phyloP scores from a whole-genome alignment of 169 alveolate genomes.

The Plasmodium coatneyi region DNA sequence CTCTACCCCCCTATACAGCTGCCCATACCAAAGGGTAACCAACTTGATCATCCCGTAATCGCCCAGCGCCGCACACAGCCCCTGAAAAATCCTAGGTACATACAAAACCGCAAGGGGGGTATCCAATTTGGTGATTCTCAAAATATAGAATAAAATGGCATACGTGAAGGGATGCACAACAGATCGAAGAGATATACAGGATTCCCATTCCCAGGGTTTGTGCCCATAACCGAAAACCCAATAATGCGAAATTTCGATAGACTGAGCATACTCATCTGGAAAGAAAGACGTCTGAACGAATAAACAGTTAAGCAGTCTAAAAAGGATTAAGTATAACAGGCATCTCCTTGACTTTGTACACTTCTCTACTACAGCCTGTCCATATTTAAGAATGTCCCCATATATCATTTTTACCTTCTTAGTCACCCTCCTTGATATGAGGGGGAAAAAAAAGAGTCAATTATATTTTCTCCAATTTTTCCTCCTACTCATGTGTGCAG shows the following conservation, averaged over 20 bases:
- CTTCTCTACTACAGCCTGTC: background rate
- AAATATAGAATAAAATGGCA: constrained; percentile 74
- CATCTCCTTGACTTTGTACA: background rate
- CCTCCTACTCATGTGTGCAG: background rate
- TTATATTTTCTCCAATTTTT: constrained; percentile 4
- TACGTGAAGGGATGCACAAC: constrained; percentile 81
- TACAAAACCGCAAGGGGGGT: constrained; percentile 48
- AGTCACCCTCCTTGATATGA: background rate
- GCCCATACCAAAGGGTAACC: constrained; percentile 41
- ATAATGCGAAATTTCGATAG: constrained; percentile 83
- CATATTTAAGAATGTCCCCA: background rate
- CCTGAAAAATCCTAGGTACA: constrained; percentile 80
- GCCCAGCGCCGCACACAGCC: constrained; percentile 78
- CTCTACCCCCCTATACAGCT: background rate
- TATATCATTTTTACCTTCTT: background rate
- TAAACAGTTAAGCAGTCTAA: constrained; percentile 76
- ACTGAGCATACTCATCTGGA: constrained; percentile 89
- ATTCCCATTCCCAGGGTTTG: constrained; percentile 89
- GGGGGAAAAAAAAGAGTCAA: background rate
- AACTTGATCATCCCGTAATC: constrained; percentile 77
- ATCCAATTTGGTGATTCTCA: constrained; percentile 64
- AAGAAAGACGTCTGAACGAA: constrained; percentile 78
- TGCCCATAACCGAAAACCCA: constrained; percentile 84
- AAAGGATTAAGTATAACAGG: constrained; percentile 29
- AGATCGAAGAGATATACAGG: constrained; percentile 80